A percentile compares a stretch with the other conserved stretches of the same genome.
These are phyloP conservation scores for Gautieria morchelliformis DNA, from an alignment of 768 basidiomycete genomes.

Conservation along the genomic window DNA sequence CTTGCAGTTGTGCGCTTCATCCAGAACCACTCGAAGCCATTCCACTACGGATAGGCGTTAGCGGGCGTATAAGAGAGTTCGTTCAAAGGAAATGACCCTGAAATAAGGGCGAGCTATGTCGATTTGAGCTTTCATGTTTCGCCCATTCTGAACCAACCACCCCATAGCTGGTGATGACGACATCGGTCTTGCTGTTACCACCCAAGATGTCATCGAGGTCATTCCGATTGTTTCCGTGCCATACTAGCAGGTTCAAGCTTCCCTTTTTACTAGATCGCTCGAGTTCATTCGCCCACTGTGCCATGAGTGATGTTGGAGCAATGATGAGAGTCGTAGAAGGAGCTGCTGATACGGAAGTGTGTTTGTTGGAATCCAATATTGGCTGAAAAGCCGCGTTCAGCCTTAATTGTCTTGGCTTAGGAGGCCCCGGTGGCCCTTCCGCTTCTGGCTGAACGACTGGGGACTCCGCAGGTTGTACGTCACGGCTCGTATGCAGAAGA, in stretches of 20 bases:
- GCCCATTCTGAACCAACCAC: slow-evolving; percentile 83
- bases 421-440: slow-evolving; percentile 16
- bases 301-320: slow-evolving; percentile 80
- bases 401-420: slow-evolving; percentile 47
- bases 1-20: slow-evolving; percentile 95
- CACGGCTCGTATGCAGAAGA: slow-evolving; percentile 72
- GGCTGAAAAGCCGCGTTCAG: slow-evolving; percentile 57
- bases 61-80: background rate
- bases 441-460: slow-evolving; percentile 17
- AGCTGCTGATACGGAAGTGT: slow-evolving; percentile 13
- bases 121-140: slow-evolving; percentile 46
- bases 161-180: slow-evolving; percentile 91
- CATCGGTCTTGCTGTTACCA: slow-evolving; percentile 52
- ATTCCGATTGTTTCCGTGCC: slow-evolving; percentile 84
- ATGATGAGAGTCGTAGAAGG: slow-evolving; percentile 77
- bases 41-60: slow-evolving; percentile 37
- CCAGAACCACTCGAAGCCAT: slow-evolving; percentile 77
- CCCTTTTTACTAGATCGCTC: slow-evolving; percentile 69
- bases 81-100: slow-evolving; percentile 41
- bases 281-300: slow-evolving; percentile 95
- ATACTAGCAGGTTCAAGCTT: slow-evolving; percentile 57
- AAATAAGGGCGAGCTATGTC: slow-evolving; percentile 48
- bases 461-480: slow-evolving; percentile 28
- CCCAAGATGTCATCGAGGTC: slow-evolving; percentile 56
- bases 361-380: slow-evolving; percentile 15